Evolutionary conservation across 176 grass and related monocot genomes (phyloP).

Genomic region (Metroxylon sagu): DNA sequence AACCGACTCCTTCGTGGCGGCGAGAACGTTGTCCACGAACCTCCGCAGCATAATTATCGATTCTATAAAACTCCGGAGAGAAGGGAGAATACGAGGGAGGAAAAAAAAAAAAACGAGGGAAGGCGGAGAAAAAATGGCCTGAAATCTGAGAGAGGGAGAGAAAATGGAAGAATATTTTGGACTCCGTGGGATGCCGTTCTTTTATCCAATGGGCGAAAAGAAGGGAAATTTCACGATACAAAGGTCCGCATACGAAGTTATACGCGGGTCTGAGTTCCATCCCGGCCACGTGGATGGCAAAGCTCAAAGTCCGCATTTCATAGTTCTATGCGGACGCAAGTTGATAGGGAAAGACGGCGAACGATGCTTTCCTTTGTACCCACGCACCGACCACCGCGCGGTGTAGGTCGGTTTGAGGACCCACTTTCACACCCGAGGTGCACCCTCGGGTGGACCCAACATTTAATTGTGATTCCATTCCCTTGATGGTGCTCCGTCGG

Average conservation of each 20-base stretch:
- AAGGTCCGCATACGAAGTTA: background rate
- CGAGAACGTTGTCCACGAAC: slow-evolving; percentile 71
- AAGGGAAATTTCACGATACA: too few relatives aligned
- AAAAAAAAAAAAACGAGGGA: too few relatives aligned
- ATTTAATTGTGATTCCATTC: too few relatives aligned
- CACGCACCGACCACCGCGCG: background rate
- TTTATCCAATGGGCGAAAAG: too few relatives aligned
- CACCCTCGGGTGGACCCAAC: too few relatives aligned
- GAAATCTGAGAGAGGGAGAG: too few relatives aligned
- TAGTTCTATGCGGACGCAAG: background rate
- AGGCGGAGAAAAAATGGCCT: too few relatives aligned
- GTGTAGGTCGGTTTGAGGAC: background rate
- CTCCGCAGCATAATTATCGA: slow-evolving; percentile 49
- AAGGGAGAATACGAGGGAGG: background rate
- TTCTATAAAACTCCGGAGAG: background rate
- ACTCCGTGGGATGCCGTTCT: too few relatives aligned
- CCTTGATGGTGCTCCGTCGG: too few relatives aligned
- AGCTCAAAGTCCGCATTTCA: background rate
- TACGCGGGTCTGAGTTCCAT: background rate
- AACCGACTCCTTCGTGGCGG: slow-evolving; percentile 65
- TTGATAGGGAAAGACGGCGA: background rate
- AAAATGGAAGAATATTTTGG: too few relatives aligned
- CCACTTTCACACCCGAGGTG: too few relatives aligned
- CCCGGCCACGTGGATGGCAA: background rate
- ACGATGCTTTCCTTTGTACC: background rate